These are phyloP conservation scores for Nematodospora anomalae DNA, from an alignment of 1,139 yeast genomes.

Conservation along the genomic window DNA sequence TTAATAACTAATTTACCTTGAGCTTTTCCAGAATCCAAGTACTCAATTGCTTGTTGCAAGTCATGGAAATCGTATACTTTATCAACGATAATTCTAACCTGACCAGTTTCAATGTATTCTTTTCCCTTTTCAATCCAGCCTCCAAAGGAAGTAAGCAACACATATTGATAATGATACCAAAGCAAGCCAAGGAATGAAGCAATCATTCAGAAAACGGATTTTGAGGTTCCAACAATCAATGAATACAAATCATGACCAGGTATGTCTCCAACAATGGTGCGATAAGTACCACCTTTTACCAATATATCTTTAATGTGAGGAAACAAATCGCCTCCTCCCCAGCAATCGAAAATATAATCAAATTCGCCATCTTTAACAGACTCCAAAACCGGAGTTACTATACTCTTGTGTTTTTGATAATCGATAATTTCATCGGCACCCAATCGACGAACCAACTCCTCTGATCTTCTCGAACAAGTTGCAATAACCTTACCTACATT, in stretches of 20 bases:
- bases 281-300: conserved; percentile 39
- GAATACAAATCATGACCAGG: conserved; percentile 4
- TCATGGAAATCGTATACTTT: conserved; percentile 50
- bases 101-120: conserved; percentile 37
- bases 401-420: conserved; percentile 28
- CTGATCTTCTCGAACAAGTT: conserved; percentile 33
- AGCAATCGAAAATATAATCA: conserved; percentile 35
- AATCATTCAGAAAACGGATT: conserved; percentile 3
- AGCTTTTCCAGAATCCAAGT: conserved; percentile 48
- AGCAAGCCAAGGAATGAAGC: conserved; percentile 11
- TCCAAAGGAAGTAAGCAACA: conserved; percentile 9
- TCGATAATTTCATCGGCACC: conserved; percentile 57
- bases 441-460: conserved; percentile 37
- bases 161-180: conserved; percentile 15
- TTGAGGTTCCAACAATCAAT: not conserved
- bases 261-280: conserved; percentile 48
- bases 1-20: conserved; percentile 61
- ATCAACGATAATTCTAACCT: conserved; percentile 50
- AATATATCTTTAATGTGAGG: conserved; percentile 27
- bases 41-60: conserved; percentile 48
- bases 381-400: conserved; percentile 24
- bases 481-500: conserved; percentile 47
- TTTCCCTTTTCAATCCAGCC: conserved; percentile 12
- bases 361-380: conserved; percentile 16
- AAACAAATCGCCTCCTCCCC: conserved; percentile 26